Evolutionary conservation across 2,329 filamentous ascomycete genomes (phyloP).

Genomic region (Penicillium sp.): DNA sequence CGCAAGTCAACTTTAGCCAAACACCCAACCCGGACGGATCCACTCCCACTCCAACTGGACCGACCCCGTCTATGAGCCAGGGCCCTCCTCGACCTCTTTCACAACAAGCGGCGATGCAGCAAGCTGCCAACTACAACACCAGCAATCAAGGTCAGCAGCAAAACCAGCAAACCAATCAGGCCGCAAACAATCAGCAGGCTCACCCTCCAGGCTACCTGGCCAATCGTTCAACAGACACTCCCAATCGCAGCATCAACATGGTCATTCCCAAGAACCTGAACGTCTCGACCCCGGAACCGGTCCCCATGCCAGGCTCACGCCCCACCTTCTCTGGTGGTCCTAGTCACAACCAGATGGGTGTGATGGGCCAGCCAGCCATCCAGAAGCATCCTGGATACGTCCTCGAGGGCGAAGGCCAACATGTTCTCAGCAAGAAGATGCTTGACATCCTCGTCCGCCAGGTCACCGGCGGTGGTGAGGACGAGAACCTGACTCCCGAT

Average conservation of each 20-base stretch:
- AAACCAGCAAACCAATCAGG: conserved; percentile 34
- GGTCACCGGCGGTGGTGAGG: conserved; percentile 79
- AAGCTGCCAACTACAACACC: conserved; percentile 50
- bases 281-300: conserved; percentile 71
- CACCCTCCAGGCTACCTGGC: conserved; percentile 49
- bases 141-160: conserved; percentile 30
- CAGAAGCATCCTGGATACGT: conserved; percentile 80
- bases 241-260: conserved; percentile 64
- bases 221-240: conserved; percentile 45
- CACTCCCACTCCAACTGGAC: conserved; percentile 35
- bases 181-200: conserved; percentile 41
- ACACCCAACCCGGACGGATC: conserved; percentile 38
- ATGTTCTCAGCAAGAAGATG: conserved; percentile 96
- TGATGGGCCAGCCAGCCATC: conserved; percentile 85
- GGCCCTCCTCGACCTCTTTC: conserved; percentile 49
- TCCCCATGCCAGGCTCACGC: conserved; percentile 70
- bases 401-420: conserved; percentile 87
- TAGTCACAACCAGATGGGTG: conserved; percentile 73
- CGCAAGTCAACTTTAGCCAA: conserved; percentile 37
- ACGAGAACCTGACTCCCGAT: conserved; percentile 81
- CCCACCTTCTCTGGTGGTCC: conserved; percentile 83
- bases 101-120: conserved; percentile 51
- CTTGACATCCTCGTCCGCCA: conserved; percentile 93
- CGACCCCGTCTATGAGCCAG: conserved; percentile 37
- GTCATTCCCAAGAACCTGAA: conserved; percentile 82